A percentile compares a stretch with the other conserved stretches of the same genome.
Evolutionary conservation across 495 filamentous ascomycete genomes (phyloP).

Genomic region (Jackrogersella multiformis): DNA sequence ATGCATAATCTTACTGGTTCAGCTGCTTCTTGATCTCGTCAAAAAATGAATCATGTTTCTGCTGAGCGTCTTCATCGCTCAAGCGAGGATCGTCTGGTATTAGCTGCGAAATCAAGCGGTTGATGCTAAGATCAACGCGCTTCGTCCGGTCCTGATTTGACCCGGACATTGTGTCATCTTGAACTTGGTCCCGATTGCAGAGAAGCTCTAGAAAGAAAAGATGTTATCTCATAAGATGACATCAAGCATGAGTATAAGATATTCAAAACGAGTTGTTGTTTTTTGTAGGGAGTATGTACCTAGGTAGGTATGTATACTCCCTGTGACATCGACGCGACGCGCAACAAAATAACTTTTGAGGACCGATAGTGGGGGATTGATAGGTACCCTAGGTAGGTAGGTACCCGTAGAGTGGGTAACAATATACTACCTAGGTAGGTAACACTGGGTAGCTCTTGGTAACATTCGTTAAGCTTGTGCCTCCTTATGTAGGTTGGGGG

Average conservation of each 20-base stretch:
- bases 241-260: too few relatives aligned
- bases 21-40: constrained; percentile 58
- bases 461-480: not conserved
- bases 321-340: constrained; percentile 6
- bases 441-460: not conserved
- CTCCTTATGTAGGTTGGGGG: too few relatives aligned
- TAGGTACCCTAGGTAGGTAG: too few relatives aligned
- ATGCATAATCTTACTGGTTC: constrained; percentile 53
- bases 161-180: constrained; percentile 49
- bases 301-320: too few relatives aligned
- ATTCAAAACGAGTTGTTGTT: too few relatives aligned
- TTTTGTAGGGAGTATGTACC: too few relatives aligned
- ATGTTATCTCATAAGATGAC: not conserved
- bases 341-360: not conserved
- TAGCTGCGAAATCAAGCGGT: constrained; percentile 65
- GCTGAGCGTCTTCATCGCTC: constrained; percentile 59
- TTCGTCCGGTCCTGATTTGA: constrained; percentile 44
- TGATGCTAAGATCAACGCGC: constrained; percentile 58
- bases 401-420: too few relatives aligned
- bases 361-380: too few relatives aligned
- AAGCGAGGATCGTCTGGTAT: constrained; percentile 60
- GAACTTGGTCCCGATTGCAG: not conserved
- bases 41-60: constrained; percentile 61
- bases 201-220: too few relatives aligned
- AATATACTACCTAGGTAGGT: too few relatives aligned